These are phyloP conservation scores for Ophiostoma perfectum DNA, from an alignment of 2,329 filamentous ascomycete species.

Conservation along the genomic window DNA sequence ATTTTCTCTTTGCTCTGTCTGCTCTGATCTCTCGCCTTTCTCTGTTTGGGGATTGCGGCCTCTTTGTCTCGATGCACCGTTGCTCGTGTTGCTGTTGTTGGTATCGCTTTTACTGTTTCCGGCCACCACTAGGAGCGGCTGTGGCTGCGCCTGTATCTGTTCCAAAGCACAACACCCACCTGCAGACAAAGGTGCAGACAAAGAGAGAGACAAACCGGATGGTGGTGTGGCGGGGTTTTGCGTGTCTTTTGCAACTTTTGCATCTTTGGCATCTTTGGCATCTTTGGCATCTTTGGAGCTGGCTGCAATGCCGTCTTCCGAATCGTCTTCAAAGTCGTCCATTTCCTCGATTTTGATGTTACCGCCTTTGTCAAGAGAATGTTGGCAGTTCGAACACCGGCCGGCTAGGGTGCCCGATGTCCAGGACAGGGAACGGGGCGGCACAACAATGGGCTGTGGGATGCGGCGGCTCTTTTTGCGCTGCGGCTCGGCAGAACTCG, in stretches of 20 bases:
- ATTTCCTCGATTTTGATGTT: too few relatives aligned
- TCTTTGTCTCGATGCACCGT: conserved; percentile 14
- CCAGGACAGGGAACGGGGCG: conserved; percentile 11
- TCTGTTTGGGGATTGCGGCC: too few relatives aligned
- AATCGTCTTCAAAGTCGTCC: not conserved
- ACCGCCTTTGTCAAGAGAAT: too few relatives aligned
- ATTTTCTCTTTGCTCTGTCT: not conserved
- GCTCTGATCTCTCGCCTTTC: too few relatives aligned
- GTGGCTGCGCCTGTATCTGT: not conserved
- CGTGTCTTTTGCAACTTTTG: too few relatives aligned
- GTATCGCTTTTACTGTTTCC: conserved; percentile 4
- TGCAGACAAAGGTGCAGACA: conserved; percentile 2
- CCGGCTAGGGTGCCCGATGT: too few relatives aligned
- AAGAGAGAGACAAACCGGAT: not conserved
- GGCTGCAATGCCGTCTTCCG: not conserved
- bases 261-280: too few relatives aligned
- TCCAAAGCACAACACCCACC: conserved; percentile 1
- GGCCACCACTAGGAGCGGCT: not conserved
- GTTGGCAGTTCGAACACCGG: too few relatives aligned
- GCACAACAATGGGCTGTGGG: conserved; percentile 36
- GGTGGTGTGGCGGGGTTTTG: not conserved
- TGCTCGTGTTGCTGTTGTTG: conserved; percentile 9
- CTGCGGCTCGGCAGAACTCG: not conserved
- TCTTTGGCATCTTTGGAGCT: not conserved
- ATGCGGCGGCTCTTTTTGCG: conserved; percentile 21